Conservation (phyloP, 1,284 basidiomycete genomes). For the Leucoagaricus sp. region DNA sequence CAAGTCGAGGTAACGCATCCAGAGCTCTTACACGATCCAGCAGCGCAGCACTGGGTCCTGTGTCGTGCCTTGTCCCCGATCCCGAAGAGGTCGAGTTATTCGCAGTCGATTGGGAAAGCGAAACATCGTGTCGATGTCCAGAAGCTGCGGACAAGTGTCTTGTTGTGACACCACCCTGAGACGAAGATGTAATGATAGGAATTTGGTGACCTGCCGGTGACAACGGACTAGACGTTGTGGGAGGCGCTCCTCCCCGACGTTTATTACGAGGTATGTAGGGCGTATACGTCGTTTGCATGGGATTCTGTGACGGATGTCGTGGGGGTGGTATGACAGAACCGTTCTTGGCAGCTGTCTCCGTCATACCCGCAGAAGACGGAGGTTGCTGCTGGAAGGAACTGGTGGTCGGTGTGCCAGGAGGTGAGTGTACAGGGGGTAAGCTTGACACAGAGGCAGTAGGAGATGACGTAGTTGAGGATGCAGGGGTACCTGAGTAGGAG, state of each 20-base stretch:
- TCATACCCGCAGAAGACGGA: slow-evolving; percentile 22
- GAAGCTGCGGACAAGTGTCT: slow-evolving; percentile 44
- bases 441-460: slow-evolving; percentile 34
- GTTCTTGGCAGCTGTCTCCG: slow-evolving; percentile 21
- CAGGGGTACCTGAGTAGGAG: slow-evolving; percentile 31
- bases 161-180: slow-evolving; percentile 77
- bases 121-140: slow-evolving; percentile 2
- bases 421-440: slow-evolving; percentile 20
- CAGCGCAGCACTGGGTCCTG: slow-evolving; percentile 72
- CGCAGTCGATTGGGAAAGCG: not conserved
- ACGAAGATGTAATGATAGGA: slow-evolving; percentile 74
- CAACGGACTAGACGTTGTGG: slow-evolving; percentile 46
- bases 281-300: slow-evolving; percentile 74
- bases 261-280: slow-evolving; percentile 72
- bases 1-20: slow-evolving; percentile 83
- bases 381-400: slow-evolving; percentile 22
- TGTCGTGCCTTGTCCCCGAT: slow-evolving; percentile 31
- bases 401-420: not conserved
- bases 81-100: not conserved
- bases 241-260: slow-evolving; percentile 38
- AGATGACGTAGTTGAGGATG: slow-evolving; percentile 35
- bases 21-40: slow-evolving; percentile 81
- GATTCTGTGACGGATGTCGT: slow-evolving; percentile 48
- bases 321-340: slow-evolving; percentile 61
- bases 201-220: slow-evolving; percentile 57